Evolutionary conservation across 2,329 filamentous ascomycete genomes (phyloP).

Genomic region (Orbilia ellipsospora): DNA sequence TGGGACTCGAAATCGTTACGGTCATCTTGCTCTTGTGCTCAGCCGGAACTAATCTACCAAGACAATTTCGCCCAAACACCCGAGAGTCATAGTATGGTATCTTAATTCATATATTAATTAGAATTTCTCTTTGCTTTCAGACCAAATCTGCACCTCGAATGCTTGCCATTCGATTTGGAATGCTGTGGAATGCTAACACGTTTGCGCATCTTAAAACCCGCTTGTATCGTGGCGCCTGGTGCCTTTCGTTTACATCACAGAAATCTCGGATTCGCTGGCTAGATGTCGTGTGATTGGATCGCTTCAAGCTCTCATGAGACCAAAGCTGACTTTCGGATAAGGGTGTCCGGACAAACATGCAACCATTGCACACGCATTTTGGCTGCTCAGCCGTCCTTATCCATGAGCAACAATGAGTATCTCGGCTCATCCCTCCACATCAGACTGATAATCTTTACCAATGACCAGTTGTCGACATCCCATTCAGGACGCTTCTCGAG

Average conservation of each 20-base stretch:
- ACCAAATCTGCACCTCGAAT: neutral
- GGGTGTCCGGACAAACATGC: conserved; percentile 44
- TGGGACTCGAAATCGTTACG: conserved; percentile 26
- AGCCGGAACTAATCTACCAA: conserved; percentile 17
- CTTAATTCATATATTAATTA: conserved; percentile 9
- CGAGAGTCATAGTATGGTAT: conserved; percentile 34
- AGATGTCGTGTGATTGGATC: conserved; percentile 43
- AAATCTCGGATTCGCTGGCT: conserved; percentile 21
- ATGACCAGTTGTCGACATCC: neutral
- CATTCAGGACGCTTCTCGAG: neutral
- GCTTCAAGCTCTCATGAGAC: conserved; percentile 36
- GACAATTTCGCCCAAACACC: conserved; percentile 22
- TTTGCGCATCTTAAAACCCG: conserved; percentile 16
- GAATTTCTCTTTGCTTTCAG: conserved; percentile 2
- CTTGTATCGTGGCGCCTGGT: conserved; percentile 34
- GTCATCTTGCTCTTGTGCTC: conserved; percentile 20
- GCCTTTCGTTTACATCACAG: conserved; percentile 50
- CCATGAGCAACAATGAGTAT: conserved; percentile 6
- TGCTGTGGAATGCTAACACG: conserved; percentile 22
- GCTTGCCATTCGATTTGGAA: conserved; percentile 1
- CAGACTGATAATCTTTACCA: conserved; percentile 18
- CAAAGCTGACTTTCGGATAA: conserved; percentile 47
- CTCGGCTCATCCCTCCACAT: conserved; percentile 29
- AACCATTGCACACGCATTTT: conserved; percentile 34
- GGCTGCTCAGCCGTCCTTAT: conserved; percentile 37